These are phyloP conservation scores for Podospora bellae-mahoneyi DNA, from an alignment of 495 filamentous ascomycete genomes.

Conservation along the genomic window DNA sequence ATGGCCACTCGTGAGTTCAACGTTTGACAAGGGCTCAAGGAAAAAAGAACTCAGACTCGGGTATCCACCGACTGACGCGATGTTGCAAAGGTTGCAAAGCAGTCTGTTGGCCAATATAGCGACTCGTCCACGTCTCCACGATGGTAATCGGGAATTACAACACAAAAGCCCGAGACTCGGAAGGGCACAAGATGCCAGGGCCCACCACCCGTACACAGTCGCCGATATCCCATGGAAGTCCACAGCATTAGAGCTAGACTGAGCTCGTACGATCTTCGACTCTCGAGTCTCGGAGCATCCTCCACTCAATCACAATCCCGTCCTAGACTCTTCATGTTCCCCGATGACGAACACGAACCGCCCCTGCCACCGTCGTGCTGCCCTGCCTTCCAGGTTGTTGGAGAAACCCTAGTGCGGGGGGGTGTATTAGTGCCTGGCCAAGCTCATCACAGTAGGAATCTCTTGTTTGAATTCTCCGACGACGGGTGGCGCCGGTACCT, in stretches of 20 bases:
- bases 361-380: neutral
- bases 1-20: neutral
- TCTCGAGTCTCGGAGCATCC: neutral
- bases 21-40: neutral
- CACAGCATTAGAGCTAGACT: neutral
- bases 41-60: neutral
- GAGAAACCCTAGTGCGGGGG: neutral
- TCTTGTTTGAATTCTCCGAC: neutral
- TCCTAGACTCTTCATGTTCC: neutral
- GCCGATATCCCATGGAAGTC: neutral
- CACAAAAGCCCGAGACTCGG: neutral
- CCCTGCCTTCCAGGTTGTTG: neutral
- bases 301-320: neutral
- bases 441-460: neutral
- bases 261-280: neutral
- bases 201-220: neutral
- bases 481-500: neutral
- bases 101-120: neutral
- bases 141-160: neutral
- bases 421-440: neutral
- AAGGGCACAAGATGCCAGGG: neutral
- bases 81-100: neutral
- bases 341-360: neutral
- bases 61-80: too few species aligned
- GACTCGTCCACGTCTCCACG: neutral